Evolutionary conservation across 192 early-diverging fungal genomes (phyloP).

Genomic region (Podochytrium sp.): DNA sequence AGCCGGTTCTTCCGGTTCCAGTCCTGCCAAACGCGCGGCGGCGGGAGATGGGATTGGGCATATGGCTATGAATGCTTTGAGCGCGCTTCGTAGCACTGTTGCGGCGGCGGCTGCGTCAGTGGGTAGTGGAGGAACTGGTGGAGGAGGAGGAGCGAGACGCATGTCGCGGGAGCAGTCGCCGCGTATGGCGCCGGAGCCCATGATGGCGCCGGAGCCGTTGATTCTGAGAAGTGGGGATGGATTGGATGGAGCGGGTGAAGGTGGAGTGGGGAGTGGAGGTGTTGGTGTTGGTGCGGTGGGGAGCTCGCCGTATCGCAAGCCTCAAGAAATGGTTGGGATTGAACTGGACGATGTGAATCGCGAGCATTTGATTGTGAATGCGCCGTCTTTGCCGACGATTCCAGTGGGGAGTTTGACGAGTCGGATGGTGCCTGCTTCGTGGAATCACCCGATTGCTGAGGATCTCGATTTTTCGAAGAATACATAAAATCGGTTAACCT

Average conservation of each 20-base stretch:
- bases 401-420: constrained; percentile 14
- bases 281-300: not conserved
- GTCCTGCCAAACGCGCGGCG: not conserved
- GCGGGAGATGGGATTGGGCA: not conserved
- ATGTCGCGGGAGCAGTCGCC: no score
- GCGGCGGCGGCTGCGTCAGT: not conserved
- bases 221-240: not conserved
- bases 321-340: not conserved
- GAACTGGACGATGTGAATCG: constrained; percentile 17
- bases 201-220: constrained; percentile 20
- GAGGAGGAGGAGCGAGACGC: not conserved
- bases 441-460: constrained; percentile 8
- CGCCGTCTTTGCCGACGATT: constrained; percentile 19
- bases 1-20: no score
- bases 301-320: not conserved
- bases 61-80: not conserved
- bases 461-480: constrained; percentile 4
- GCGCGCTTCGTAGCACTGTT: not conserved
- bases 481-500: no score
- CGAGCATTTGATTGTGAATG: constrained; percentile 19
- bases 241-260: not conserved
- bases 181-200: not conserved
- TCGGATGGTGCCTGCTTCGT: not conserved
- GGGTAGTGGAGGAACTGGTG: not conserved
- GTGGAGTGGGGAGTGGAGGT: not conserved